These are phyloP conservation scores for Pisolithus thermaeus DNA, from an alignment of 1,284 basidiomycete species.

Conservation along the genomic window DNA sequence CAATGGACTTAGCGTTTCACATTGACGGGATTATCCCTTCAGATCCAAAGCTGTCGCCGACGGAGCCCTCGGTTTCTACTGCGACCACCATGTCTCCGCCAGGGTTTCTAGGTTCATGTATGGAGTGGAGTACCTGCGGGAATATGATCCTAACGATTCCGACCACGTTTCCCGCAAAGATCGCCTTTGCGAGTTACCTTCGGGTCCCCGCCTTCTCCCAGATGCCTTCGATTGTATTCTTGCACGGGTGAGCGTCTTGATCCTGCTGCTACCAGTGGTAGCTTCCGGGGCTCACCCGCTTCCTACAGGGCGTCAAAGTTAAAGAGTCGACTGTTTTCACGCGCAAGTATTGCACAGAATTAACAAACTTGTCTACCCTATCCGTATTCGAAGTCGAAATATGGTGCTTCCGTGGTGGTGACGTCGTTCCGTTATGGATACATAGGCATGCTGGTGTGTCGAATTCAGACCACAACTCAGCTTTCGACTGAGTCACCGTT, in stretches of 20 bases:
- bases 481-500: slow-evolving; percentile 6
- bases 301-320: slow-evolving; percentile 54
- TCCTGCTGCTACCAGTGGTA: neutral
- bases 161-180: slow-evolving; percentile 61
- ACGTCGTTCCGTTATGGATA: slow-evolving; percentile 67
- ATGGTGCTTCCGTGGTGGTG: slow-evolving; percentile 72
- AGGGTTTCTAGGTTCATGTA: slow-evolving; percentile 75
- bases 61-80: slow-evolving; percentile 76
- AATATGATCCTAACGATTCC: slow-evolving; percentile 56
- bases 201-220: slow-evolving; percentile 64
- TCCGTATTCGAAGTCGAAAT: slow-evolving; percentile 77
- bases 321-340: slow-evolving; percentile 76
- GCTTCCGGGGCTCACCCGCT: slow-evolving; percentile 6
- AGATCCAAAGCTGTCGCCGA: slow-evolving; percentile 79
- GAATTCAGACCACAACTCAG: neutral
- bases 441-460: slow-evolving; percentile 48
- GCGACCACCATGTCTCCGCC: slow-evolving; percentile 73
- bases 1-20: neutral
- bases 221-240: slow-evolving; percentile 79
- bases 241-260: slow-evolving; percentile 43
- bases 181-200: slow-evolving; percentile 66
- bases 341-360: slow-evolving; percentile 73
- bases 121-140: slow-evolving; percentile 70
- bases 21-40: slow-evolving; percentile 9
- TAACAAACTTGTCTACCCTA: slow-evolving; percentile 67